Evolutionary conservation across 2,329 filamentous ascomycete species (phyloP).

Genomic region (Orbilia oligospora): DNA sequence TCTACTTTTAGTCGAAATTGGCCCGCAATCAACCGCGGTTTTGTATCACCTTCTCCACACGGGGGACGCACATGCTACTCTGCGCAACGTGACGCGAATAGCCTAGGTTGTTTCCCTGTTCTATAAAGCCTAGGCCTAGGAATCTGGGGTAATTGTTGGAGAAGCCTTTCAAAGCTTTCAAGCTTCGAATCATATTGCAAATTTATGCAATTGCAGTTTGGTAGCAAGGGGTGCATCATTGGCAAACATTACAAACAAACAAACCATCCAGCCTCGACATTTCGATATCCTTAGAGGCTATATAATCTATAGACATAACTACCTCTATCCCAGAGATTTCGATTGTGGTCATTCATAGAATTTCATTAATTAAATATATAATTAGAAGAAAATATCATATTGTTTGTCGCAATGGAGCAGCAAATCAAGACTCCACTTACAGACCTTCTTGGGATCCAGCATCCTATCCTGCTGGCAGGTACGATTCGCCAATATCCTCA

Average conservation of each 20-base stretch:
- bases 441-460: constrained; percentile 82
- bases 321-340: background rate
- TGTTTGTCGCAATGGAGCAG: constrained; percentile 45
- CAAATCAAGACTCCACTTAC: constrained; percentile 82
- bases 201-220: background rate
- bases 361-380: no score
- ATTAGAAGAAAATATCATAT: background rate
- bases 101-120: constrained; percentile 46
- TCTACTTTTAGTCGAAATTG: constrained; percentile 26
- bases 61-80: constrained; percentile 39
- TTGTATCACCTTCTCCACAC: constrained; percentile 32
- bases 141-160: constrained; percentile 34
- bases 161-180: background rate
- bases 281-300: background rate
- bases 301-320: background rate
- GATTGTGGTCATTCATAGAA: no score
- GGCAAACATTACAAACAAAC: background rate
- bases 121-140: constrained; percentile 35
- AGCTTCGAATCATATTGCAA: background rate
- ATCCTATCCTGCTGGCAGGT: constrained; percentile 91
- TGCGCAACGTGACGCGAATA: constrained; percentile 23
- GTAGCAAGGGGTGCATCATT: background rate
- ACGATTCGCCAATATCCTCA: background rate
- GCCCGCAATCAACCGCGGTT: constrained; percentile 60
- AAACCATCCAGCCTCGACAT: background rate